Base-by-base conservation (phyloP, 805 yeast species). In the Lachancea meyersii region DNA sequence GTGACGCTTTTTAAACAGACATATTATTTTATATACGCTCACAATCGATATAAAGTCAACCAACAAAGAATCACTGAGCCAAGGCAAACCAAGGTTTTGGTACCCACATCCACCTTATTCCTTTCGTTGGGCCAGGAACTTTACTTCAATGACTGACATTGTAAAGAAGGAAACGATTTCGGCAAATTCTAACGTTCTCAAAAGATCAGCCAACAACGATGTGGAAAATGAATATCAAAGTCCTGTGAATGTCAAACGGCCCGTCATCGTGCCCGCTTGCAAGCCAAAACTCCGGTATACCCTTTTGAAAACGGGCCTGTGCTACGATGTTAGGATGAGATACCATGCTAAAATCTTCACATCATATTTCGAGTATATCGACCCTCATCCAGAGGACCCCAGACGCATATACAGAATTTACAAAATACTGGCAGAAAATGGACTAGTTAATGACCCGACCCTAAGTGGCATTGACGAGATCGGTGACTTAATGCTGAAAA, bases 361-460 rank as follows among this genome's bases (percentile, higher is more conserved):
- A 3, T 83, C 93, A 1, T 86, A 91, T 52, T 85, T 78, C 54
- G 96, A 91, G 62, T 91, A 91, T 64, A 86, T 91, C 40, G 98
- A 93, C 59, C 98, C 97, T 2, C 99, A 93, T 60, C 99, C 99
- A 4, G 99, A 93, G 62, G 98, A 93, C 59, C 99, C 99, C 9
- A 75, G 98, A 48, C 78, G 99, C 52, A 89, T 91, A 28, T 93
- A 89, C 65, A 75, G 97, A 44, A 86, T 93, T 36, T 93, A 93
- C 68, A 88, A 93, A 65, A 83, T 85, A 32, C 72, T 93, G 34
- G 97, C 96, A 0, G 97, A 93, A 58, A 88, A 93, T 30, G 98
- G 98, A 0, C 71, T 93, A 13, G 82, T 93, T 43, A 75, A 69
- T 28, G 97, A 91, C 58, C 82, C 86, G 13, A 74, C 83, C 8